A percentile compares a stretch with the other conserved stretches of the same genome.
phyloP scores from a whole-genome alignment of 768 basidiomycete genomes.

The Mrakia frigida region DNA sequence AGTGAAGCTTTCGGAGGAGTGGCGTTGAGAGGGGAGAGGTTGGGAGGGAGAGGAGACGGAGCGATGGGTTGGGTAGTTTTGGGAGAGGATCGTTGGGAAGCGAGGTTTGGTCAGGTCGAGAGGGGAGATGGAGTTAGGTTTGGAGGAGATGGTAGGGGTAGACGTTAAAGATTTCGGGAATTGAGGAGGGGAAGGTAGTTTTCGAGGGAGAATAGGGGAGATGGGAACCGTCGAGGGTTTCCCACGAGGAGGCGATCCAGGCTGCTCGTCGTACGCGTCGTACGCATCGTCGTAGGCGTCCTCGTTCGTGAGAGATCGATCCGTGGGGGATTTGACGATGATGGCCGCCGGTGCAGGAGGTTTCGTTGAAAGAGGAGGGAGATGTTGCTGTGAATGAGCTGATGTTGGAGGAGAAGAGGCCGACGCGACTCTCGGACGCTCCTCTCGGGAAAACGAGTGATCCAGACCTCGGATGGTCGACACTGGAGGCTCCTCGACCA shows the following conservation, averaged over 20 bases:
- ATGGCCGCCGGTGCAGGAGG: neutral
- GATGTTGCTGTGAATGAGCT: too few relatives aligned
- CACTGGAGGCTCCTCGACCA: neutral
- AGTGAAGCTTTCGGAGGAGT: neutral
- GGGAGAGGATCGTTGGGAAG: conserved; percentile 1
- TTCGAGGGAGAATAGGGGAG: neutral
- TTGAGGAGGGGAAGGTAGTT: neutral
- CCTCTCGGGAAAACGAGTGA: neutral
- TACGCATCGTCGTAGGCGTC: conserved; percentile 12
- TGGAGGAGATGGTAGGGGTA: neutral
- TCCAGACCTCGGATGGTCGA: neutral
- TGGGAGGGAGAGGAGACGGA: neutral
- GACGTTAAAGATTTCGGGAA: neutral
- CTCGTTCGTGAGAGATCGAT: neutral
- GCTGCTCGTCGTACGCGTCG: conserved; percentile 9
- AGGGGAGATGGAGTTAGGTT: neutral
- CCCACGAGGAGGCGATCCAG: neutral
- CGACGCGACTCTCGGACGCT: neutral
- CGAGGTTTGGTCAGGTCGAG: conserved; percentile 8
- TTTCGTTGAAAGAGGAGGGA: neutral
- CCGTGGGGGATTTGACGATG: conserved; percentile 4
- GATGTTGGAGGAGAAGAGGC: neutral
- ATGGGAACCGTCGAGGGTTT: neutral
- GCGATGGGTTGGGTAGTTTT: neutral
- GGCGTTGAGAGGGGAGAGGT: neutral